A percentile compares a stretch with the other conserved stretches of the same genome.
Conservation (phyloP, 2,329 filamentous ascomycete genomes). For the Phialemoniopsis sp. region DNA sequence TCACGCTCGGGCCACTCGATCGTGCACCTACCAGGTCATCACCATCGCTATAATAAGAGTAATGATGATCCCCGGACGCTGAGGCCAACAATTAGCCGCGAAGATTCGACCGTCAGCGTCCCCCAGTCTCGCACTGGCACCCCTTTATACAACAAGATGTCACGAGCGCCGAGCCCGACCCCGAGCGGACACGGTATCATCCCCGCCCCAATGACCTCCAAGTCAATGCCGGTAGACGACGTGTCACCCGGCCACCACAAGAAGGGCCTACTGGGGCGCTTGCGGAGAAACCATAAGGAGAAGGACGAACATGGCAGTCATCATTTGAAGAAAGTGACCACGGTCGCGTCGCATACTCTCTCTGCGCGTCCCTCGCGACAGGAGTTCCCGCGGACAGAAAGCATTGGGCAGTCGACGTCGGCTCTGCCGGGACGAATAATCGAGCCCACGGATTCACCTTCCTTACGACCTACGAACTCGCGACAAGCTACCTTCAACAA, state of each 20-base stretch:
- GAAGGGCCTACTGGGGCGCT: slow-evolving; percentile 43
- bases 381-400: slow-evolving; percentile 36
- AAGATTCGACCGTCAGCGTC: slow-evolving; percentile 58
- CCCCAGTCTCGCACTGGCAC: too few species aligned
- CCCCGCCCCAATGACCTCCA: too few species aligned
- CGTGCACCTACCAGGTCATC: slow-evolving; percentile 62
- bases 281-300: slow-evolving; percentile 54
- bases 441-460: slow-evolving; percentile 21
- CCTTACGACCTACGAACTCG: slow-evolving; percentile 16
- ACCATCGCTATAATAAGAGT: slow-evolving; percentile 65
- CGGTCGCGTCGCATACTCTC: slow-evolving; percentile 43
- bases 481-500: slow-evolving; percentile 56
- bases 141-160: slow-evolving; percentile 14
- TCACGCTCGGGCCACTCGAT: slow-evolving; percentile 55
- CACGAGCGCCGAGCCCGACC: slow-evolving; percentile 75
- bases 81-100: slow-evolving; percentile 70
- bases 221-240: too few species aligned
- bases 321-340: slow-evolving; percentile 42
- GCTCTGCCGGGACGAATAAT: slow-evolving; percentile 19
- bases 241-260: slow-evolving; percentile 47
- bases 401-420: slow-evolving; percentile 9
- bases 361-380: slow-evolving; percentile 43
- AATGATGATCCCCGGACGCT: slow-evolving; percentile 62
- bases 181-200: slow-evolving; percentile 64
- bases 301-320: slow-evolving; percentile 37